Evolutionary conservation across 441 rosid genomes (phyloP).

Genomic region (Melastoma candidum): DNA sequence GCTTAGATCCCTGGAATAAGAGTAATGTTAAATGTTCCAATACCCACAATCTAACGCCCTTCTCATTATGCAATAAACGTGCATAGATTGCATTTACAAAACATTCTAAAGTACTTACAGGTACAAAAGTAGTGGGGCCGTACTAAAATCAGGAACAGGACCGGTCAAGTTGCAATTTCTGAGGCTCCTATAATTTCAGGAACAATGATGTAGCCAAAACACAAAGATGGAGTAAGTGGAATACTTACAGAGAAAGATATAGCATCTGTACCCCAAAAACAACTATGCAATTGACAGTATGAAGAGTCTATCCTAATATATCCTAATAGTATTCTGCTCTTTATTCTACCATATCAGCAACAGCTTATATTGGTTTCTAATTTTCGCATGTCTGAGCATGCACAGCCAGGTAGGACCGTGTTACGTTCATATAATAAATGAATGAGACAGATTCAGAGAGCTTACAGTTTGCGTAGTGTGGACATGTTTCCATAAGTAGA

Average conservation of each 20-base stretch:
- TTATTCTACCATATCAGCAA: too few species aligned
- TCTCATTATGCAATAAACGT: background rate
- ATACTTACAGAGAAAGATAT: too few species aligned
- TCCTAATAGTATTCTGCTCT: too few species aligned
- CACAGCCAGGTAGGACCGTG: background rate
- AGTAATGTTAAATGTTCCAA: background rate
- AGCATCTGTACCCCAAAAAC: too few species aligned
- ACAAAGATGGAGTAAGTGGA: too few species aligned
- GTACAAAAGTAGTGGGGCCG: conserved; percentile 8
- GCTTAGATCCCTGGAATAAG: conserved; percentile 15
- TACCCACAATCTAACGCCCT: background rate
- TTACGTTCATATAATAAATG: too few species aligned
- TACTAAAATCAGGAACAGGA: conserved; percentile 13
- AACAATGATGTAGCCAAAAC: background rate
- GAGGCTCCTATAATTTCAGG: conserved; percentile 10
- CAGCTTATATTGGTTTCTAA: background rate
- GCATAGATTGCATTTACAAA: too few species aligned
- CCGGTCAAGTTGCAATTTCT: conserved; percentile 15
- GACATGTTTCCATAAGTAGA: conserved; percentile 8
- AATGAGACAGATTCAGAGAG: background rate
- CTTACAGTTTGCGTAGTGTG: conserved; percentile 13
- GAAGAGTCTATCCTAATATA: too few species aligned
- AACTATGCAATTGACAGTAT: too few species aligned
- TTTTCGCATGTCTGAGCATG: background rate
- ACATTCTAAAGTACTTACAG: conserved; percentile 8